phyloP scores from a whole-genome alignment of 176 grass and related monocot genomes.

The Elaeis guineensis region DNA sequence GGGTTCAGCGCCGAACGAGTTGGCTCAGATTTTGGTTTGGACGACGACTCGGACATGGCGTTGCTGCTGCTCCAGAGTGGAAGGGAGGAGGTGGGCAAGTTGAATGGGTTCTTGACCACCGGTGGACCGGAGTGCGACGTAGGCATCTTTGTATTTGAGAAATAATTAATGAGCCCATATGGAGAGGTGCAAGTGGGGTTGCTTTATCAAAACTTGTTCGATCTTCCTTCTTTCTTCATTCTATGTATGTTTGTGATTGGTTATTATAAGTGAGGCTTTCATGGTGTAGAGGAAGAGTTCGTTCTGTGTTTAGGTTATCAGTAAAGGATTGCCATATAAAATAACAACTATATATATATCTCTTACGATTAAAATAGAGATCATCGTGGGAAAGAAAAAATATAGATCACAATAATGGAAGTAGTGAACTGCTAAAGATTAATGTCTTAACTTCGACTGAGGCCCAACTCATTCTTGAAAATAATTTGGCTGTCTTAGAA shows the following conservation, averaged over 20 bases:
- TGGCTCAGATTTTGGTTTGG: neutral
- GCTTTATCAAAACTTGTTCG: constrained; percentile 18
- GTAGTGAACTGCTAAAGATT: too few species aligned
- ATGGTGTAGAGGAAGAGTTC: constrained; percentile 14
- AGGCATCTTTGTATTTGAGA: constrained; percentile 25
- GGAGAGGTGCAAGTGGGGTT: neutral
- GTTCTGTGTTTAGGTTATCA: too few species aligned
- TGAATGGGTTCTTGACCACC: constrained; percentile 30
- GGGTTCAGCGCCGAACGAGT: constrained; percentile 16
- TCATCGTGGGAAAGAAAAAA: too few species aligned
- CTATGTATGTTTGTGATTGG: constrained; percentile 18
- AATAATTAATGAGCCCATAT: neutral
- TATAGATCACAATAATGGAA: too few species aligned
- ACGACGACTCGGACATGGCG: constrained; percentile 29
- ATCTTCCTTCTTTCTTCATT: constrained; percentile 7
- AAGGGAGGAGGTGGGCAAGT: constrained; percentile 23
- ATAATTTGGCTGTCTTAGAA: too few species aligned
- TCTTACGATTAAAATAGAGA: too few species aligned
- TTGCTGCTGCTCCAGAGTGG: constrained; percentile 26
- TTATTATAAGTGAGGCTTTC: neutral
- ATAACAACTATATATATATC: too few species aligned
- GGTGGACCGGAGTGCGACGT: constrained; percentile 13
- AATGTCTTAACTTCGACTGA: too few species aligned
- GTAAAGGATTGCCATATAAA: too few species aligned
- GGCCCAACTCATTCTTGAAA: too few species aligned